These are phyloP conservation scores for Cyanidiococcus yangmingshanensis DNA, from an alignment of 23 red algal genomes.

Conservation along the genomic window DNA sequence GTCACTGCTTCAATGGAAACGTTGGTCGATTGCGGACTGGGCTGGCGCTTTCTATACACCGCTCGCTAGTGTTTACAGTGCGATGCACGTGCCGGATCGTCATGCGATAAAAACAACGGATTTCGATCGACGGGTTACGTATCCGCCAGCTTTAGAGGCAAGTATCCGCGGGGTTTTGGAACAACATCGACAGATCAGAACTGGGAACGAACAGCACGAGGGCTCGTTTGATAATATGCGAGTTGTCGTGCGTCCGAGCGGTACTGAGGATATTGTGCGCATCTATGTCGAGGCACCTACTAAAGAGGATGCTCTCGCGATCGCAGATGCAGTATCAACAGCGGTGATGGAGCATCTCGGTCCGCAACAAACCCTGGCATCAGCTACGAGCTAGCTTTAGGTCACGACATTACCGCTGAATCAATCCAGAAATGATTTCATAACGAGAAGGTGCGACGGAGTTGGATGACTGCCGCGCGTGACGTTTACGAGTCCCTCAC, in stretches of 20 bases:
- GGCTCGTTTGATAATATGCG: background rate
- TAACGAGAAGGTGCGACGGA: no score
- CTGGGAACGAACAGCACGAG: background rate
- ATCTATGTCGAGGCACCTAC: constrained; percentile 62
- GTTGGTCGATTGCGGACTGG: constrained; percentile 40
- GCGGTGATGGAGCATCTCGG: no score
- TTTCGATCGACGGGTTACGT: constrained; percentile 41
- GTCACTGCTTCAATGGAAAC: constrained; percentile 36
- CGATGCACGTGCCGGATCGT: constrained; percentile 53
- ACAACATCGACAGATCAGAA: background rate
- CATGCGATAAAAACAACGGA: constrained; percentile 46
- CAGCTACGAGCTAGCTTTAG: no score
- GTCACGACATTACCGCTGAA: no score
- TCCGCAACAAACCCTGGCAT: no score
- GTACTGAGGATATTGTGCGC: constrained; percentile 93
- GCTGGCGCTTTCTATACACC: constrained; percentile 39
- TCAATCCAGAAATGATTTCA: no score
- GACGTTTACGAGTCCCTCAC: no score
- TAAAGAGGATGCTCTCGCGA: background rate
- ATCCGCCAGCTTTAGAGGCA: constrained; percentile 30
- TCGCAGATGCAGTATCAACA: background rate
- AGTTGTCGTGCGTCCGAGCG: constrained; percentile 81
- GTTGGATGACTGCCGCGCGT: no score
- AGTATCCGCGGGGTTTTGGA: constrained; percentile 19
- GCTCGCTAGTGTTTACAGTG: constrained; percentile 42